Conservation (phyloP, 495 filamentous ascomycete genomes). For the Annulohypoxylon stygium region DNA sequence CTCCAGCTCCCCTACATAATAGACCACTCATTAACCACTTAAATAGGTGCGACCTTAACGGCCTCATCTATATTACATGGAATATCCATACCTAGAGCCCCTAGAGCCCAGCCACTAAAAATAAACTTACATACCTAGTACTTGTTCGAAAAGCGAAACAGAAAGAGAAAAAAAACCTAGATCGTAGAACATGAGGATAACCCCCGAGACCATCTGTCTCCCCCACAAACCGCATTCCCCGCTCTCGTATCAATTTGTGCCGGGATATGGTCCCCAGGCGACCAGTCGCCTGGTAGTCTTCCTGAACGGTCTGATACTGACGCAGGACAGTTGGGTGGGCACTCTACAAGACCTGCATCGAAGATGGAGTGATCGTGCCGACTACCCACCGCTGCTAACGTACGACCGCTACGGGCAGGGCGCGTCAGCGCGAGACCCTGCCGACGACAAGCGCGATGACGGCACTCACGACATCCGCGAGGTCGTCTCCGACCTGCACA, state of each 20-base stretch:
- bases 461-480: slow-evolving; percentile 64
- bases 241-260: slow-evolving; percentile 49
- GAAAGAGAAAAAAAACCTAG: slow-evolving; percentile 5
- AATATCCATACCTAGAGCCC: neutral
- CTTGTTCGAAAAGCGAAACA: neutral
- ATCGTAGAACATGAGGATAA: neutral
- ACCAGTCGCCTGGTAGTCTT: slow-evolving; percentile 66
- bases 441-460: slow-evolving; percentile 54
- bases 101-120: neutral
- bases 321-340: slow-evolving; percentile 63
- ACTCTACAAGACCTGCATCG: slow-evolving; percentile 57
- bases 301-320: slow-evolving; percentile 71
- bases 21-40: neutral
- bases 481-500: slow-evolving; percentile 64
- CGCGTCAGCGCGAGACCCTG: slow-evolving; percentile 67
- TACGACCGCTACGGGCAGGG: slow-evolving; percentile 78
- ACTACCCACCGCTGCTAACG: slow-evolving; percentile 64
- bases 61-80: slow-evolving; percentile 3
- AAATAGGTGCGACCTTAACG: slow-evolving; percentile 1
- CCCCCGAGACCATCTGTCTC: slow-evolving; percentile 36
- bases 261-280: slow-evolving; percentile 42
- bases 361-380: slow-evolving; percentile 23
- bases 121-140: neutral
- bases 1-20: slow-evolving; percentile 1
- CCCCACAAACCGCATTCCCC: slow-evolving; percentile 51